phyloP scores from a whole-genome alignment of 139 green algal species.

The Nannochloris sp. region DNA sequence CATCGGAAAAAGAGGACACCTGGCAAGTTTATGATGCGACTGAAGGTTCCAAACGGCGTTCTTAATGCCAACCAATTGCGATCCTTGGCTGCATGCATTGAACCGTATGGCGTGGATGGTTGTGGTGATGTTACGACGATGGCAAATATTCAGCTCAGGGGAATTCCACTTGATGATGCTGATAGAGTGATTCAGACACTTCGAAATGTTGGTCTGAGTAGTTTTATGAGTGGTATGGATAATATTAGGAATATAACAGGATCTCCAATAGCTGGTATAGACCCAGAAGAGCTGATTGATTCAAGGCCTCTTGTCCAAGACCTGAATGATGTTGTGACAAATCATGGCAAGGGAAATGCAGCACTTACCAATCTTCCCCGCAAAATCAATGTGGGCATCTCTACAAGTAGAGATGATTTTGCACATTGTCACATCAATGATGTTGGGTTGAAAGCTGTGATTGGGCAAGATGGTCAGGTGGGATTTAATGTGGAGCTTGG shows the following conservation, averaged over 20 bases:
- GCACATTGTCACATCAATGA: constrained; percentile 99
- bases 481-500: constrained; percentile 84
- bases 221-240: constrained; percentile 90
- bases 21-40: constrained; percentile 95
- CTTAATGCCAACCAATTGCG: constrained; percentile 67
- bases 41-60: constrained; percentile 90
- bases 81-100: constrained; percentile 54
- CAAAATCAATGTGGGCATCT: constrained; percentile 95
- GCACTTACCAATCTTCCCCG: constrained; percentile 88
- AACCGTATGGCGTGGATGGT: constrained; percentile 72
- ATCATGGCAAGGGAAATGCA: constrained; percentile 57
- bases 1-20: constrained; percentile 87
- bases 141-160: constrained; percentile 85
- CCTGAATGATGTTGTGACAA: constrained; percentile 66
- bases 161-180: constrained; percentile 66
- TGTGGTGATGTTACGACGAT: constrained; percentile 96
- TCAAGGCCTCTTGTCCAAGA: constrained; percentile 44
- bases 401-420: constrained; percentile 81
- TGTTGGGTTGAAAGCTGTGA: constrained; percentile 81
- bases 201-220: constrained; percentile 56
- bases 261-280: constrained; percentile 70
- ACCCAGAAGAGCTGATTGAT: constrained; percentile 92
- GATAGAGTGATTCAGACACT: constrained; percentile 53
- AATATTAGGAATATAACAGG: constrained; percentile 94
- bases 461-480: constrained; percentile 54